Evolutionary conservation across 2,329 filamentous ascomycete species (phyloP).

Genomic region (Apiospora arundinis): DNA sequence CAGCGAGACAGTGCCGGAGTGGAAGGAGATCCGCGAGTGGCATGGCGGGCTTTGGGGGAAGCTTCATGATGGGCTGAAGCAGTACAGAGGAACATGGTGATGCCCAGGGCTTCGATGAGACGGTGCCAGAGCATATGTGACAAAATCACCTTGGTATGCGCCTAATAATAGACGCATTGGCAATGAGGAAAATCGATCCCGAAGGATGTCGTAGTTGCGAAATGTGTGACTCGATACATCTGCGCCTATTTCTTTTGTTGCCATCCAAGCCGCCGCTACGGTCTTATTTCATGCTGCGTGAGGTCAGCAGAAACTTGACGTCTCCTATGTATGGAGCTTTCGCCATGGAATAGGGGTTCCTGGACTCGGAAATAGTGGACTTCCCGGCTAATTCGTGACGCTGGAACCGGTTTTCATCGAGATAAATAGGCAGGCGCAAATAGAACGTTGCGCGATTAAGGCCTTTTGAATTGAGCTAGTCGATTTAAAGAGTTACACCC

Average conservation of each 20-base stretch:
- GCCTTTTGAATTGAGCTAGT: not conserved
- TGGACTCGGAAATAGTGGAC: not conserved
- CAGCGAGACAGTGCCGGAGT: constrained; percentile 29
- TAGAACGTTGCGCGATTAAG: not conserved
- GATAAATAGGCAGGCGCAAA: not conserved
- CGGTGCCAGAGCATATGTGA: not conserved
- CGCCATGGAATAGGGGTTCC: not conserved
- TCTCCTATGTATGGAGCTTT: no score
- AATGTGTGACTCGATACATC: no score
- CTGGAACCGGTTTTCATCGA: not conserved
- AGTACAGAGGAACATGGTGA: constrained; percentile 30
- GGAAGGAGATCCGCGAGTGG: constrained; percentile 34
- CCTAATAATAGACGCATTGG: no score
- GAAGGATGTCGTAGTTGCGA: no score
- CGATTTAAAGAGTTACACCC: not conserved
- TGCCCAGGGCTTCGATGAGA: not conserved
- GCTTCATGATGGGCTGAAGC: constrained; percentile 33
- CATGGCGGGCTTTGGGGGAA: constrained; percentile 32
- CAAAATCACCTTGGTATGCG: not conserved
- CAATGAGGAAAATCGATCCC: no score
- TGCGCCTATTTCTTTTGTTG: no score
- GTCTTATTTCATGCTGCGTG: no score
- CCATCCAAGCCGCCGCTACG: no score
- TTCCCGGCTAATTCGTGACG: not conserved
- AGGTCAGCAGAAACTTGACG: no score